Evolutionary conservation across 2,329 filamentous ascomycete genomes (phyloP).

Genomic region (Chalara sp.): DNA sequence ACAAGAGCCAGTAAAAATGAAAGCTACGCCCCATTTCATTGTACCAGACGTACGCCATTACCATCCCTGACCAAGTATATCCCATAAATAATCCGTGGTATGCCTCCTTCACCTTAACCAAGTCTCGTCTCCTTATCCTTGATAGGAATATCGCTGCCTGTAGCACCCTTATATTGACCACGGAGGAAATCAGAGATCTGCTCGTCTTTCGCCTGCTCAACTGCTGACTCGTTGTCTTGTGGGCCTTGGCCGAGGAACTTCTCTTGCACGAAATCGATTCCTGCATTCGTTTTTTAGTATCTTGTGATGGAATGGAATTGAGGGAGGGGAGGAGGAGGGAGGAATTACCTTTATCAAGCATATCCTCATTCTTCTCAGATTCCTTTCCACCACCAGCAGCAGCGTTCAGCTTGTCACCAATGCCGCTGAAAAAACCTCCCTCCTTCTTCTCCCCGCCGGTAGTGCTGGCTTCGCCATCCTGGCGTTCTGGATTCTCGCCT

Average conservation of each 20-base stretch:
- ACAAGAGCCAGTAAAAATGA: too few species aligned
- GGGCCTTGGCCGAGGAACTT: slow-evolving; percentile 62
- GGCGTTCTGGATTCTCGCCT: slow-evolving; percentile 19
- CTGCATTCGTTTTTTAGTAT: slow-evolving; percentile 34
- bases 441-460: slow-evolving; percentile 8
- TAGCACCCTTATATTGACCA: slow-evolving; percentile 59
- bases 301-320: neutral
- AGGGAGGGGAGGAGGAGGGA: neutral
- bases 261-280: slow-evolving; percentile 72
- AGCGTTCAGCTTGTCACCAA: slow-evolving; percentile 65
- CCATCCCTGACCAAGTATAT: too few species aligned
- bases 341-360: slow-evolving; percentile 67
- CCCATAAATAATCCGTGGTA: too few species aligned
- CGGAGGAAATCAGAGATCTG: slow-evolving; percentile 69
- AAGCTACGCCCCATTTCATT: too few species aligned
- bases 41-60: too few species aligned
- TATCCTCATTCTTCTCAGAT: slow-evolving; percentile 77
- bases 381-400: slow-evolving; percentile 65
- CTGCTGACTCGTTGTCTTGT: slow-evolving; percentile 65
- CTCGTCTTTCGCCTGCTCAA: slow-evolving; percentile 81
- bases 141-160: slow-evolving; percentile 63
- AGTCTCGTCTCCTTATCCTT: slow-evolving; percentile 55
- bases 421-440: slow-evolving; percentile 46
- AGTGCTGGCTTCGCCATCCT: slow-evolving; percentile 14
- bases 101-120: slow-evolving; percentile 12